These are phyloP conservation scores for Setaria viridis DNA, from an alignment of 202 grass and related monocot genomes.

Conservation along the genomic window DNA sequence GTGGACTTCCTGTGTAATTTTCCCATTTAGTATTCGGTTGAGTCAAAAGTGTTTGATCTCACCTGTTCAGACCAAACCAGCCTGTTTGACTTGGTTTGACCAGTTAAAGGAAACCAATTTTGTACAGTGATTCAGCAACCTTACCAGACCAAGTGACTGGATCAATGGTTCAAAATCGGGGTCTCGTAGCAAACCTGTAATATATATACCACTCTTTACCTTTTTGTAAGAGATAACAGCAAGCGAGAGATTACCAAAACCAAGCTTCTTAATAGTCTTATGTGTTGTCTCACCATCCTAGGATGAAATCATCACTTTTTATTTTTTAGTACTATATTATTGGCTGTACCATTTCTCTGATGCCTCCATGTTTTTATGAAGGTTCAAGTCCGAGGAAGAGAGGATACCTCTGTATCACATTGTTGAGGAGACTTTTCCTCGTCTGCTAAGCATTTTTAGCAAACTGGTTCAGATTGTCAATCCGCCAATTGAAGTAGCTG, in stretches of 20 bases:
- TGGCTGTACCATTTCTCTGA: conserved; percentile 1
- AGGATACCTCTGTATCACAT: conserved; percentile 84
- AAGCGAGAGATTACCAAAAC: background rate
- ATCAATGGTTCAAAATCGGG: conserved; percentile 2
- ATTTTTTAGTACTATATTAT: background rate
- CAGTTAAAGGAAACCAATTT: background rate
- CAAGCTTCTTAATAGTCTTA: background rate
- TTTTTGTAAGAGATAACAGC: background rate
- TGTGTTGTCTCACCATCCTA: conserved; percentile 19
- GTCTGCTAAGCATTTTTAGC: conserved; percentile 77
- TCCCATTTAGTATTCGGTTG: background rate
- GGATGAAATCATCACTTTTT: background rate
- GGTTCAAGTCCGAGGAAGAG: conserved; percentile 98
- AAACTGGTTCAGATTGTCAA: conserved; percentile 85
- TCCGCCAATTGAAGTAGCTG: conserved; percentile 86
- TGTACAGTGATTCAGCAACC: background rate
- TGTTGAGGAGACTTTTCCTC: conserved; percentile 84
- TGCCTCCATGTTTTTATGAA: conserved; percentile 54
- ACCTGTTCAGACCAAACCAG: background rate
- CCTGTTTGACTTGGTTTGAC: background rate
- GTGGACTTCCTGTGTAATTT: background rate
- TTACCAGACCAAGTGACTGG: background rate
- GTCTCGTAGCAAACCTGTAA: background rate
- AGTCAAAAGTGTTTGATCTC: background rate
- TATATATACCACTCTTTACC: background rate